Percentiles rank a stretch among this genome's conserved stretches.
phyloP scores from a whole-genome alignment of 2,329 filamentous ascomycete species.

The Penicillium occitanis region DNA sequence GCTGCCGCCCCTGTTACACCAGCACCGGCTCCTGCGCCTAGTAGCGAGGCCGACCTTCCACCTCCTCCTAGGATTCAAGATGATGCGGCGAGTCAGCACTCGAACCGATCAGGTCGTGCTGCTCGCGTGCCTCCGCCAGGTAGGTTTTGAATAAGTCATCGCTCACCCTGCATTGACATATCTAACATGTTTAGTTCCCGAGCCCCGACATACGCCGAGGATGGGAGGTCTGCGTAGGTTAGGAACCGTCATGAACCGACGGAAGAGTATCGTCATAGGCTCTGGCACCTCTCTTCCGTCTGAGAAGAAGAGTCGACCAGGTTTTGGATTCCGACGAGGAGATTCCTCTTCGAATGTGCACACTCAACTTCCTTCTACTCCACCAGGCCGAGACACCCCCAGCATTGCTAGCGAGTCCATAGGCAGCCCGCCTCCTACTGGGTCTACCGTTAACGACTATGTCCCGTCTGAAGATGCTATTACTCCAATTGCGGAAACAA shows the following conservation, averaged over 20 bases:
- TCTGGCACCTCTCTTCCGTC: constrained; percentile 31
- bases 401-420: constrained; percentile 25
- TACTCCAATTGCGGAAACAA: constrained; percentile 26
- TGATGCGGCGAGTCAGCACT: constrained; percentile 57
- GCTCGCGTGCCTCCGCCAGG: constrained; percentile 36
- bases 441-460: constrained; percentile 20
- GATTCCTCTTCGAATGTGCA: constrained; percentile 42
- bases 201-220: constrained; percentile 40
- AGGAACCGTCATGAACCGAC: constrained; percentile 49
- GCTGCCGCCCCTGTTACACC: constrained; percentile 24
- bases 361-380: constrained; percentile 34
- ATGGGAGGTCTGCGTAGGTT: constrained; percentile 48
- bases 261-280: constrained; percentile 45
- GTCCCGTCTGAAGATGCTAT: constrained; percentile 28
- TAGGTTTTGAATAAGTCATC: constrained; percentile 17
- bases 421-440: constrained; percentile 14
- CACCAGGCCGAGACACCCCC: constrained; percentile 32
- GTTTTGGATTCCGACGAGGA: constrained; percentile 45
- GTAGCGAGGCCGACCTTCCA: constrained; percentile 33
- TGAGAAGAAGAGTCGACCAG: constrained; percentile 46
- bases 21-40: constrained; percentile 24
- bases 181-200: constrained; percentile 32
- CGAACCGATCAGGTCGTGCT: constrained; percentile 47
- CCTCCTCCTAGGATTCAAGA: constrained; percentile 48
- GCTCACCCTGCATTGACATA: background rate